These are phyloP conservation scores for Sesbania bispinosa DNA, from an alignment of 306 rosid genomes.

Conservation along the genomic window DNA sequence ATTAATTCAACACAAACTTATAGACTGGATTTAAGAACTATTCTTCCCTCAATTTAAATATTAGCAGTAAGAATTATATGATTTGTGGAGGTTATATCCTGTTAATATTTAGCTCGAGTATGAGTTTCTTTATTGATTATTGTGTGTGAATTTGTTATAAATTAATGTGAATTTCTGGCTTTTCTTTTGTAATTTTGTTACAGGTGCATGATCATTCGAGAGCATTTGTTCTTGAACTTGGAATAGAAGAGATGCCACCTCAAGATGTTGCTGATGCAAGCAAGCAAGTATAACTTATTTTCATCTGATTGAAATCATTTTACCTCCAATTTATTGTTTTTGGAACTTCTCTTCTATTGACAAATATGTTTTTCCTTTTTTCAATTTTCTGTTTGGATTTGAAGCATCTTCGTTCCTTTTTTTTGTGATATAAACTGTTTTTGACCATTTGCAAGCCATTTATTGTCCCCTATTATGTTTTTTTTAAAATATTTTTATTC, in stretches of 20 bases:
- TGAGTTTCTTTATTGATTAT: neutral
- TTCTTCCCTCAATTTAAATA: neutral
- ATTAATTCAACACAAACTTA: neutral
- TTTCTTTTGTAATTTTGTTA: slow-evolving; percentile 33
- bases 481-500: neutral
- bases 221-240: slow-evolving; percentile 79
- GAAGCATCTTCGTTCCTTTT: neutral
- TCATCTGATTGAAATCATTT: slow-evolving; percentile 31
- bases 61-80: slow-evolving; percentile 1
- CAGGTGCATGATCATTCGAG: slow-evolving; percentile 81
- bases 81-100: neutral
- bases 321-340: neutral
- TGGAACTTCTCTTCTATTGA: neutral
- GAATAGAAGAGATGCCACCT: slow-evolving; percentile 91
- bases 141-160: neutral
- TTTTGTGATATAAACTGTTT: neutral
- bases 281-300: slow-evolving; percentile 63
- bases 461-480: neutral
- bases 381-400: slow-evolving; percentile 7
- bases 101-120: neutral
- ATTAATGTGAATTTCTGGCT: slow-evolving; percentile 16
- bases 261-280: slow-evolving; percentile 86
- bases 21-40: neutral
- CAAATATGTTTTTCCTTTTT: neutral
- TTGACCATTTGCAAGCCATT: neutral